Evolutionary conservation across 352 stramenopile species (phyloP).

Genomic region (Globisporangium nunn): DNA sequence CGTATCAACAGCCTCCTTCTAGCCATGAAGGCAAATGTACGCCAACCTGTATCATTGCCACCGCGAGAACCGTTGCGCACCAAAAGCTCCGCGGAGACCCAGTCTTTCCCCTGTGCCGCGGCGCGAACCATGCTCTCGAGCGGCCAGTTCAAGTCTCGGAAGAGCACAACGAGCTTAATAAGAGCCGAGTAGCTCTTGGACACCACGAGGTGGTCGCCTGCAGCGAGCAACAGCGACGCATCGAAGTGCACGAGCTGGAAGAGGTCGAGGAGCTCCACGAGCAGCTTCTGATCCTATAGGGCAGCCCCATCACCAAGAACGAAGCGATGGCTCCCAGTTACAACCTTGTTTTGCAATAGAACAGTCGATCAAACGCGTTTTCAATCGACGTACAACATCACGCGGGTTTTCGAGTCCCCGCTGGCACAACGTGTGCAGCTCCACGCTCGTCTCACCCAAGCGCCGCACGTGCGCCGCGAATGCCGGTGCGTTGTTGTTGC

Average conservation of each 20-base stretch:
- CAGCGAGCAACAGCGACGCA: constrained; percentile 10
- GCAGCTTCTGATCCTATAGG: constrained; percentile 50
- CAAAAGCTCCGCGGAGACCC: constrained; percentile 46
- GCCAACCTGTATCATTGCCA: neutral
- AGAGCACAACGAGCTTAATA: constrained; percentile 40
- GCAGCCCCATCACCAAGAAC: too few relatives aligned
- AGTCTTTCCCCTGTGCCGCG: constrained; percentile 52
- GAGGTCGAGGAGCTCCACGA: constrained; percentile 53
- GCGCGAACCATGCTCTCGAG: constrained; percentile 22
- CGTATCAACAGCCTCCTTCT: too few relatives aligned
- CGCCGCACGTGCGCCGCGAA: constrained; percentile 4
- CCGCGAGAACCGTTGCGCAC: constrained; percentile 19
- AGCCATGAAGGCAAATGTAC: too few relatives aligned
- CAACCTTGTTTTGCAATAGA: too few relatives aligned
- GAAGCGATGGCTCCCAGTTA: too few relatives aligned
- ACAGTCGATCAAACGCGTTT: neutral
- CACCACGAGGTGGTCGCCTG: constrained; percentile 19
- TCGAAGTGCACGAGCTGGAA: constrained; percentile 39
- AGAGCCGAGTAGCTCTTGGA: constrained; percentile 42
- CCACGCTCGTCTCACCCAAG: constrained; percentile 19
- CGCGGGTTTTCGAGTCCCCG: constrained; percentile 15
- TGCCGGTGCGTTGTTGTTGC: neutral
- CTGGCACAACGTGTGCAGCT: constrained; percentile 27
- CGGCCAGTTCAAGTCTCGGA: constrained; percentile 23
- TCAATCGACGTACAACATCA: neutral